These are phyloP conservation scores for Mucor indicus DNA, from an alignment of 371 early-diverging fungal genomes.

Conservation along the genomic window DNA sequence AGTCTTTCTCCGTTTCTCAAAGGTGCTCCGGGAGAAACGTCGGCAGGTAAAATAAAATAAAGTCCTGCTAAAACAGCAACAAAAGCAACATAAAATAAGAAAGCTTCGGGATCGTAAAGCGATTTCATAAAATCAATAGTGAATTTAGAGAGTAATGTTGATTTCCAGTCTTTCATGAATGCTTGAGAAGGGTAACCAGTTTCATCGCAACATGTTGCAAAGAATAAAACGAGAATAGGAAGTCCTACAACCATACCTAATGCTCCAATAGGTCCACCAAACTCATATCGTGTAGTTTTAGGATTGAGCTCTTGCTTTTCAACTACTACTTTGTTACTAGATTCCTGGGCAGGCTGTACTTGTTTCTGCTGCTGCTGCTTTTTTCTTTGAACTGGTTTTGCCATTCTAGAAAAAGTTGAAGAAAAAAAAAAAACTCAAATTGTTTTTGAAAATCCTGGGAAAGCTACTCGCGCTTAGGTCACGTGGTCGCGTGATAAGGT, in stretches of 20 bases:
- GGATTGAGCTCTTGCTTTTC: conserved; percentile 42
- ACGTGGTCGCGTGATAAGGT: too few relatives aligned
- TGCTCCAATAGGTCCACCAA: conserved; percentile 85
- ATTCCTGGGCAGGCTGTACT: neutral
- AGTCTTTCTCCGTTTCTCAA: conserved; percentile 67
- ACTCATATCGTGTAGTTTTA: conserved; percentile 63
- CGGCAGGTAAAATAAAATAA: conserved; percentile 69
- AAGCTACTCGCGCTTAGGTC: too few relatives aligned
- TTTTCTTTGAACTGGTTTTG: conserved; percentile 10
- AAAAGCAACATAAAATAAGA: conserved; percentile 65
- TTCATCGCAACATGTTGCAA: conserved; percentile 35
- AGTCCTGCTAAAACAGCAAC: conserved; percentile 65
- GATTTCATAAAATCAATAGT: conserved; percentile 20
- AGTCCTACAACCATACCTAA: conserved; percentile 58
- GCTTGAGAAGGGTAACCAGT: conserved; percentile 42
- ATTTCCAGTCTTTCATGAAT: conserved; percentile 22
- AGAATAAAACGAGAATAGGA: conserved; percentile 56
- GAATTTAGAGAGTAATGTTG: conserved; percentile 11
- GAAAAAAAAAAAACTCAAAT: neutral
- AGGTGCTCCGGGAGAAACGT: conserved; percentile 60
- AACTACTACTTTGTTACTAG: too few relatives aligned
- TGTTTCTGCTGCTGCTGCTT: neutral
- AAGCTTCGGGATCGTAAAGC: conserved; percentile 48
- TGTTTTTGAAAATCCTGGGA: too few relatives aligned
- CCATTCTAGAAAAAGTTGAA: conserved; percentile 1